Conservation (phyloP, 768 basidiomycete genomes). For the Fomitopsis serialis region DNA sequence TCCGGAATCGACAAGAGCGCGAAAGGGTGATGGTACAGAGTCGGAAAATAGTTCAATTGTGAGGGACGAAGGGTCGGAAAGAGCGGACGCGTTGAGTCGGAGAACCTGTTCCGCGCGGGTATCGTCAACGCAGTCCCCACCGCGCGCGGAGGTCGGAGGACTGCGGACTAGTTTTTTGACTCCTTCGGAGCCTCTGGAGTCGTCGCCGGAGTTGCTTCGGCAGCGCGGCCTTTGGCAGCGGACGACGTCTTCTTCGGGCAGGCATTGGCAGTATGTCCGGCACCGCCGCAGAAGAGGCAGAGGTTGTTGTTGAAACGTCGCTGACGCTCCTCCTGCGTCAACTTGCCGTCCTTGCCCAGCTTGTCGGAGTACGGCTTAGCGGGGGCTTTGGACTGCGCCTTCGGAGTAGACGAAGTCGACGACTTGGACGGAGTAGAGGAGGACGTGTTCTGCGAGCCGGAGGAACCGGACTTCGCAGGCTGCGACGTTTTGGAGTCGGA, state of each 20-base stretch:
- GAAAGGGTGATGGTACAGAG: background rate
- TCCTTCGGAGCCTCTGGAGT: conserved; percentile 1
- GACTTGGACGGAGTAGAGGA: background rate
- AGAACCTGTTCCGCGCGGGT: background rate
- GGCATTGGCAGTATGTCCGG: conserved; percentile 22
- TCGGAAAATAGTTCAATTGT: background rate
- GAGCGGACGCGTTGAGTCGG: conserved; percentile 5
- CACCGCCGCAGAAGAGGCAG: conserved; percentile 32
- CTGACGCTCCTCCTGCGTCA: conserved; percentile 24
- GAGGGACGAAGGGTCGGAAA: conserved; percentile 2
- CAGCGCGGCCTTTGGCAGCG: conserved; percentile 11
- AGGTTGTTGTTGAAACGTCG: conserved; percentile 21
- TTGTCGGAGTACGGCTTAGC: background rate
- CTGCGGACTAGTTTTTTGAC: conserved; percentile 4
- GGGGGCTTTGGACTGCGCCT: background rate
- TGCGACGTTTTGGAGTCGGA: background rate
- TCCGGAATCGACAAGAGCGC: conserved; percentile 1
- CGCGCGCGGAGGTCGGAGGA: background rate
- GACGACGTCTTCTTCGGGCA: conserved; percentile 18
- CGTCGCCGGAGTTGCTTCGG: conserved; percentile 20
- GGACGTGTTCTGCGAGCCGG: background rate
- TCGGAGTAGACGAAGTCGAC: background rate
- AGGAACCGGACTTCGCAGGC: no score
- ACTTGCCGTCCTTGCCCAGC: conserved; percentile 3
- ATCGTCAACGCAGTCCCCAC: conserved; percentile 5